These are phyloP conservation scores for Zymoseptoria ardabiliae DNA, from an alignment of 2,329 filamentous ascomycete genomes.

Conservation along the genomic window DNA sequence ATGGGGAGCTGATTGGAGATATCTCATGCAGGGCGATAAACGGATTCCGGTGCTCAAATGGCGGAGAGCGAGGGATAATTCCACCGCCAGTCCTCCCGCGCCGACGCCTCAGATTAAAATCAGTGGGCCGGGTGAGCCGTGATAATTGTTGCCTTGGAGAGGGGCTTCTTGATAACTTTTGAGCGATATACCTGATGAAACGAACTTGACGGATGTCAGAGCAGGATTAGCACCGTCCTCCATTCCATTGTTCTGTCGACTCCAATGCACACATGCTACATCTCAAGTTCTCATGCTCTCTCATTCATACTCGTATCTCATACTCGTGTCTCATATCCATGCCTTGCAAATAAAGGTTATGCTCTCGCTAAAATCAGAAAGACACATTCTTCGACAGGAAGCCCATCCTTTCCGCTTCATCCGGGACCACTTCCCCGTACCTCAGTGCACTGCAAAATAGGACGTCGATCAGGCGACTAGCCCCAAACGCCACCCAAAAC, in stretches of 20 bases:
- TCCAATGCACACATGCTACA: too few species aligned
- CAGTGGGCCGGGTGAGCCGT: slow-evolving; percentile 33
- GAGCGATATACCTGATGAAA: too few species aligned
- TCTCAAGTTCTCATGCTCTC: too few species aligned
- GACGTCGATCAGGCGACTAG: neutral
- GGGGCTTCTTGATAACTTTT: too few species aligned
- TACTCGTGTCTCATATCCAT: neutral
- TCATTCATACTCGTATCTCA: neutral
- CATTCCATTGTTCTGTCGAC: too few species aligned
- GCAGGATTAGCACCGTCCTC: too few species aligned
- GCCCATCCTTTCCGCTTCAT: too few species aligned
- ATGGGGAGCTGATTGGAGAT: neutral
- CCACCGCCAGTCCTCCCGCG: slow-evolving; percentile 26
- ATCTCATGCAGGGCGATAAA: slow-evolving; percentile 27
- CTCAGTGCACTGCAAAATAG: neutral
- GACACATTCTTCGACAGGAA: neutral
- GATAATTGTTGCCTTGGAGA: slow-evolving; percentile 2
- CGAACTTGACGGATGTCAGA: too few species aligned
- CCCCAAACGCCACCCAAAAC: neutral
- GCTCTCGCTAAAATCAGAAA: neutral
- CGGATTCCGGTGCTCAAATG: slow-evolving; percentile 32
- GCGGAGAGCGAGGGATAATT: slow-evolving; percentile 29
- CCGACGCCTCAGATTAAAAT: slow-evolving; percentile 34
- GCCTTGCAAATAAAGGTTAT: neutral
- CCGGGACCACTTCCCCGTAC: neutral